Percentiles rank a stretch among this genome's conserved stretches.
phyloP scores from a whole-genome alignment of 768 basidiomycete genomes.

The Boletus patriciae region DNA sequence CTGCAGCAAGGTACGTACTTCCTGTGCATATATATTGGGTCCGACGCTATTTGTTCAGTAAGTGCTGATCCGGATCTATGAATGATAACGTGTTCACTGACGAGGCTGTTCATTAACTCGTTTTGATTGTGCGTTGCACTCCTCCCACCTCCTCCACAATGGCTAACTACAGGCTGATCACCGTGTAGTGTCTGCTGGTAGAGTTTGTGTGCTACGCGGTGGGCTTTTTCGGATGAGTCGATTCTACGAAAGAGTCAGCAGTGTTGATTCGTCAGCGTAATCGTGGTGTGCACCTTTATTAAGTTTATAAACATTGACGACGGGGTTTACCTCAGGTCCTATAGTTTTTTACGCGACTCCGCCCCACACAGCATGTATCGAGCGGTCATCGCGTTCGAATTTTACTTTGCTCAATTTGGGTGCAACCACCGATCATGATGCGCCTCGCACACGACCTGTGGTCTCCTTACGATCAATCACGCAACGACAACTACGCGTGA shows the following conservation, averaged over 20 bases:
- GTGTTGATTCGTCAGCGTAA: neutral
- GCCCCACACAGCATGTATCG: neutral
- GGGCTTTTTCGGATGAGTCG: neutral
- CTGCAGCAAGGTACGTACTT: neutral
- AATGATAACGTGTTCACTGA: neutral
- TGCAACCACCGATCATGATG: too few relatives aligned
- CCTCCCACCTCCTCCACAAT: neutral
- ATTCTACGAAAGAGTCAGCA: neutral
- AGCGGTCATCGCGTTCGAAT: neutral
- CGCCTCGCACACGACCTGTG: too few relatives aligned
- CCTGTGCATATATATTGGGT: neutral
- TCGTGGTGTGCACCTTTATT: neutral
- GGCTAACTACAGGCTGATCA: neutral
- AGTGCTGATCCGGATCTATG: neutral
- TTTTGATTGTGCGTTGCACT: neutral
- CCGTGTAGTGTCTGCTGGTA: neutral
- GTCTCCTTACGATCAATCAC: slow-evolving; percentile 21
- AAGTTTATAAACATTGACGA: too few relatives aligned
- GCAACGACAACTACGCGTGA: neutral
- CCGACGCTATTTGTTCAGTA: too few relatives aligned
- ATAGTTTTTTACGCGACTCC: neutral
- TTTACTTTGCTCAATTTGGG: neutral
- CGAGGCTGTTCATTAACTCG: neutral
- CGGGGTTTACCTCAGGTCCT: neutral
- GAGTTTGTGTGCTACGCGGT: neutral